Conservation (phyloP, 495 filamentous ascomycete species). For the Lophiotrema nucula region DNA sequence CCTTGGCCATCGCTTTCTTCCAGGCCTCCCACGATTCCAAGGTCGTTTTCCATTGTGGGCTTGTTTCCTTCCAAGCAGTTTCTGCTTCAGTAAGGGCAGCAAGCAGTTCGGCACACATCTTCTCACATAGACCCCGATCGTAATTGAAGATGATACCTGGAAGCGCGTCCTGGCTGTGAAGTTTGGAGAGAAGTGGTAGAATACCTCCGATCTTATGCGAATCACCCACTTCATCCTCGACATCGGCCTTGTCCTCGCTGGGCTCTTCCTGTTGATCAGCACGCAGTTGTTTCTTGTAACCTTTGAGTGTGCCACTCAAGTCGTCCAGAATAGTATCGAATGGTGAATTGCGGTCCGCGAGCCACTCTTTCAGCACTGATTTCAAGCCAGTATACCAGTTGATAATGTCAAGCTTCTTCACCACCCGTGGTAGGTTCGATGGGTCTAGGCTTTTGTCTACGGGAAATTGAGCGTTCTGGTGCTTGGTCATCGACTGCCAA, state of each 20-base stretch:
- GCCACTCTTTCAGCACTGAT: slow-evolving; percentile 56
- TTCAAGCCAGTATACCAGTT: slow-evolving; percentile 66
- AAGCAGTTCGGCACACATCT: slow-evolving; percentile 50
- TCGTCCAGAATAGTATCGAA: slow-evolving; percentile 56
- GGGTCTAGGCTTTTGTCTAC: slow-evolving; percentile 52
- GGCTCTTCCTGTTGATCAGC: not conserved
- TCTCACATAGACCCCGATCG: slow-evolving; percentile 63
- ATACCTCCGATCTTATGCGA: slow-evolving; percentile 47
- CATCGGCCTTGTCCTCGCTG: not conserved
- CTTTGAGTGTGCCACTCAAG: slow-evolving; percentile 38
- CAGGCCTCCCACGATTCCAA: slow-evolving; percentile 54
- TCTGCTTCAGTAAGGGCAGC: slow-evolving; percentile 55
- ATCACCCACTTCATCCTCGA: slow-evolving; percentile 15
- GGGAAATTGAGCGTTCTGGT: slow-evolving; percentile 43
- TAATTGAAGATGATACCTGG: slow-evolving; percentile 78
- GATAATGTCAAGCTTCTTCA: slow-evolving; percentile 62
- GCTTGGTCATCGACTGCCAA: slow-evolving; percentile 59
- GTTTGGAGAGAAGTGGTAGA: slow-evolving; percentile 58
- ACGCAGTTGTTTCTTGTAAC: not conserved
- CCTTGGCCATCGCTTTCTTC: slow-evolving; percentile 43
- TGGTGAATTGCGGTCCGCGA: slow-evolving; percentile 57
- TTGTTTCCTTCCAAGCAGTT: slow-evolving; percentile 53
- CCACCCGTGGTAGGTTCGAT: slow-evolving; percentile 41
- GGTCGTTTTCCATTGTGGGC: slow-evolving; percentile 57
- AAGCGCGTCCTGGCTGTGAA: slow-evolving; percentile 63